Percentiles rank a stretch among this genome's conserved stretches.
Conservation (phyloP, 1,284 basidiomycete genomes). For the Naganishia cerealis region DNA sequence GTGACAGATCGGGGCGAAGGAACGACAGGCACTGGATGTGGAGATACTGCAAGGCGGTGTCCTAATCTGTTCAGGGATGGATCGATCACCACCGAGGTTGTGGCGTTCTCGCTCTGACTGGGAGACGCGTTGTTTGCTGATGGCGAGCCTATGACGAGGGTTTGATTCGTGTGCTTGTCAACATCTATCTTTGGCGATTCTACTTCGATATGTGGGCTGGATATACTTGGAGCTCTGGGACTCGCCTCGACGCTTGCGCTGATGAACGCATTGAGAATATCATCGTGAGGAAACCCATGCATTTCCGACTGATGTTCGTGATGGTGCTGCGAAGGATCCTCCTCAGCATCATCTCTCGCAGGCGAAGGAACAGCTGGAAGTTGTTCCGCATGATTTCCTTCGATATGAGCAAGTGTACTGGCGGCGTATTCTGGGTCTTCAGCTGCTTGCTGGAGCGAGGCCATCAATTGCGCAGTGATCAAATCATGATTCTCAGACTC, state of each 20-base stretch:
- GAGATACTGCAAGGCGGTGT: neutral
- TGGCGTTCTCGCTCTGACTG: neutral
- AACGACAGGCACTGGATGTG: constrained; percentile 14
- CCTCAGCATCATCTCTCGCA: neutral
- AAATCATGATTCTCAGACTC: neutral
- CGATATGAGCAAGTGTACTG: neutral
- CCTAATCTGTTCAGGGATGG: constrained; percentile 1
- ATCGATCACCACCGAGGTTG: constrained; percentile 9
- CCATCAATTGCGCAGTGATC: constrained; percentile 22
- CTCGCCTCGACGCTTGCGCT: constrained; percentile 8
- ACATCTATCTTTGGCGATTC: neutral
- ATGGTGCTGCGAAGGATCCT: neutral
- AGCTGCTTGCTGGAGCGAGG: constrained; percentile 19
- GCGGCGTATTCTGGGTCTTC: constrained; percentile 12
- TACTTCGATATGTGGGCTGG: neutral
- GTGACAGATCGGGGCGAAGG: constrained; percentile 1
- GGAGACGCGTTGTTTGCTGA: neutral
- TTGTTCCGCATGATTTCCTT: neutral
- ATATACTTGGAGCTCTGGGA: neutral
- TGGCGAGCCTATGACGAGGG: neutral
- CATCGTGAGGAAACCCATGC: constrained; percentile 5
- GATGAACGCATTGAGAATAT: constrained; percentile 16
- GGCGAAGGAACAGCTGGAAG: neutral
- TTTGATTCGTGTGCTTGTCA: neutral
- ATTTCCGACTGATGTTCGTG: constrained; percentile 11